Evolutionary conservation across 2,329 filamentous ascomycete species (phyloP), one percentile per base, ranked within the genome.

Genomic region (Paraconiothyrium brasiliense): DNA sequence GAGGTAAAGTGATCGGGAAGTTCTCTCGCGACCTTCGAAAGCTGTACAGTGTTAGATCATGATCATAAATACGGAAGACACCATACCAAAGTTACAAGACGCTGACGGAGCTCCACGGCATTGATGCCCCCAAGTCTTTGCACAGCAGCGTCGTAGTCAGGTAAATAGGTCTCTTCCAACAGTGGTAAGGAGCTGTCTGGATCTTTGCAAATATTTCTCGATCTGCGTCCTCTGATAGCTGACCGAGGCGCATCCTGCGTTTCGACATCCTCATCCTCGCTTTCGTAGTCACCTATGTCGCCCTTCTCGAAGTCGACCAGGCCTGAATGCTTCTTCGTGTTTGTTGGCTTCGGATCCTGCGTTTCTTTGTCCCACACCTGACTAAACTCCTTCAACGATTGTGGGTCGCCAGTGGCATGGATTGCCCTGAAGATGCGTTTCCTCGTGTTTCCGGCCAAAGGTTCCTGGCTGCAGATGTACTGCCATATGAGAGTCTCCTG

Each of bases 281-380:
- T 71, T 10, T 65, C 68, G 27, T 89, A 86, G 61, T 88, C 87
- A 59, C 77, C 81, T 67, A 90, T 90, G 64, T 89, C 86, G 13
- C 85, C 87, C 20, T 60, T 68, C 48, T 72, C 71, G 58, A 85
- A 88, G 57, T 87, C 81, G 46, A 85, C 83, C 32, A 88, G 86
- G 14, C 89, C 85, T 7, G 90, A 74, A 59, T 90, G 69, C 10
- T 83, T 76, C 65, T 86, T 87, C 22, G 87, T 87, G 61, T 76
- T 71, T 56, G 78, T 79, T 49, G 69, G 81, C 64, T 78, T 82
- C 52, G 69, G 76, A 65, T 80, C 81, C 61, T 79, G 84, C 1
- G 85, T 86, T 77, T 94, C 92, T 56, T 87, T 86, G 24, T 84
- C 82, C 79, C 91, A 94, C 4, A 94, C 80, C 70, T 92, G 88